These are phyloP conservation scores for Pichia nanzhaoensis DNA, from an alignment of 805 yeast genomes.

Conservation along the genomic window DNA sequence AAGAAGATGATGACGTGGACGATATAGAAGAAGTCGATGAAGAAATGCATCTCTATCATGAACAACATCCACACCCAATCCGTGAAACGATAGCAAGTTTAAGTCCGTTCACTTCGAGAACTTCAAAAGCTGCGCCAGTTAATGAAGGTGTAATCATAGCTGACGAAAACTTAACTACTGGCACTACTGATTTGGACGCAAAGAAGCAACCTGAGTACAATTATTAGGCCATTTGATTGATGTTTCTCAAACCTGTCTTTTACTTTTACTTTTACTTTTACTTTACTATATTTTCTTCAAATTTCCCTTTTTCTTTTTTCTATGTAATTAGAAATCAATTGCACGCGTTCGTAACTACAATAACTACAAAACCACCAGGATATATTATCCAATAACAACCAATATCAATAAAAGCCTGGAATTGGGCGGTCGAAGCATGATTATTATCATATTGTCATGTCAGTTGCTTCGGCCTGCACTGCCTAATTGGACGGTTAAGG, in stretches of 20 bases:
- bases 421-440: too few species aligned
- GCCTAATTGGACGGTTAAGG: neutral
- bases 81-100: slow-evolving; percentile 11
- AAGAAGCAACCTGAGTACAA: slow-evolving; percentile 12
- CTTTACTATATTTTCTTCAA: too few species aligned
- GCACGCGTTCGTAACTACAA: too few species aligned
- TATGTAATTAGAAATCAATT: too few species aligned
- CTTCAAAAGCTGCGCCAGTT: slow-evolving; percentile 11
- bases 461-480: neutral
- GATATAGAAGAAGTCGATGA: slow-evolving; percentile 35
- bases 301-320: neutral
- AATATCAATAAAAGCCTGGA: too few species aligned
- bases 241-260: neutral
- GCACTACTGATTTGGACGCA: slow-evolving; percentile 17
- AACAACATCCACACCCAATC: slow-evolving; percentile 16
- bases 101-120: slow-evolving; percentile 11
- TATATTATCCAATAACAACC: too few species aligned
- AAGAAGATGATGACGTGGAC: slow-evolving; percentile 42
- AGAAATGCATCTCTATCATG: slow-evolving; percentile 15
- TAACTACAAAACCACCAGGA: too few species aligned
- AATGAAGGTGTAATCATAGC: slow-evolving; percentile 16
- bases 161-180: slow-evolving; percentile 10
- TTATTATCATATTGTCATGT: too few species aligned
- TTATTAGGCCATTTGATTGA: neutral
- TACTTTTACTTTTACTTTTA: too few species aligned